A percentile compares a stretch with the other conserved stretches of the same genome.
Conservation (phyloP, 2,329 filamentous ascomycete genomes). For the Didymella pomorum region DNA sequence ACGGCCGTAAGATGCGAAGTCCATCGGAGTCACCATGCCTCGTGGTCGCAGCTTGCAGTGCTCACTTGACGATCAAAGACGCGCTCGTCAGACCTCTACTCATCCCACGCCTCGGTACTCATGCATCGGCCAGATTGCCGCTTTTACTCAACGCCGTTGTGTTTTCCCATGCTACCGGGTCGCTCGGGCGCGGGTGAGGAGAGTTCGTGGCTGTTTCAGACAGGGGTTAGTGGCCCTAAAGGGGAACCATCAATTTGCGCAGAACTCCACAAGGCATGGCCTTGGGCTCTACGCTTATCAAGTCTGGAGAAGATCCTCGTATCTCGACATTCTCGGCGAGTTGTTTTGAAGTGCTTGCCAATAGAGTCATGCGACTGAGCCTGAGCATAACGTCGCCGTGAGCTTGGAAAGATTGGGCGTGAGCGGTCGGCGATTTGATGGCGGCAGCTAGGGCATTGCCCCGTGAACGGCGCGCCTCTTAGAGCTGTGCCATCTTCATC, state of each 20-base stretch:
- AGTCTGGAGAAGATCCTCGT: constrained; percentile 18
- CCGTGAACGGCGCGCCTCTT: constrained; percentile 15
- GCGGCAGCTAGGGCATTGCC: constrained; percentile 19
- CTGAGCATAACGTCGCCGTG: neutral
- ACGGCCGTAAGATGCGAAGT: neutral
- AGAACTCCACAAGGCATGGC: constrained; percentile 7
- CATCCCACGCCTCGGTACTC: constrained; percentile 27
- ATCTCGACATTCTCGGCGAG: constrained; percentile 1
- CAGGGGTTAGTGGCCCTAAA: constrained; percentile 6
- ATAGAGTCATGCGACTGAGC: neutral
- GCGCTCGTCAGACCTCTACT: constrained; percentile 6
- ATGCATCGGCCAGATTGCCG: constrained; percentile 25
- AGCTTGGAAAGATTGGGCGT: constrained; percentile 3
- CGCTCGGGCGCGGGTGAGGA: constrained; percentile 5
- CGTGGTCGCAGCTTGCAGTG: constrained; percentile 5
- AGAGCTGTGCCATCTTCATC: constrained; percentile 8
- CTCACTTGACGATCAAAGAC: constrained; percentile 22
- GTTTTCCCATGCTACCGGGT: constrained; percentile 26
- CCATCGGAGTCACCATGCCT: constrained; percentile 10
- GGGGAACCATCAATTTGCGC: constrained; percentile 5
- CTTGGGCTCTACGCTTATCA: constrained; percentile 6
- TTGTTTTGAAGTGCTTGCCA: neutral
- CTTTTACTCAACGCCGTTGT: constrained; percentile 20
- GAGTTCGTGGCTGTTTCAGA: constrained; percentile 19
- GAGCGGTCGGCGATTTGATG: constrained; percentile 14